A percentile compares a stretch with the other conserved stretches of the same genome.
Conservation (phyloP, 2,329 filamentous ascomycete genomes). For the Phialemoniopsis sp. region DNA sequence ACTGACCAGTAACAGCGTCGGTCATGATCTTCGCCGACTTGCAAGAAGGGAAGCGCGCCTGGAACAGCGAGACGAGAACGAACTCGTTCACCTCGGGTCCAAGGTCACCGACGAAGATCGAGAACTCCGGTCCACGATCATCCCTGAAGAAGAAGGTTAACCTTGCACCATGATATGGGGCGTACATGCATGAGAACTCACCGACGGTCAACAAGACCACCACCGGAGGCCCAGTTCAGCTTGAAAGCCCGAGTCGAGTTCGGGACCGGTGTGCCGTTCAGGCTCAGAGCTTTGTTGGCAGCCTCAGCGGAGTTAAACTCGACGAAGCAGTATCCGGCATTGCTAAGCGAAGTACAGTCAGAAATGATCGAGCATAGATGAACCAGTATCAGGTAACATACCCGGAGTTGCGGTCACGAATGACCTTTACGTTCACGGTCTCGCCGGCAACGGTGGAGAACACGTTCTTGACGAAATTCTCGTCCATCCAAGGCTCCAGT, state of each 20-base stretch:
- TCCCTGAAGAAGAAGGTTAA: slow-evolving; percentile 55
- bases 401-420: slow-evolving; percentile 97
- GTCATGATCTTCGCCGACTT: slow-evolving; percentile 99
- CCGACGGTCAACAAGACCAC: slow-evolving; percentile 91
- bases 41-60: slow-evolving; percentile 92
- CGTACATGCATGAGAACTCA: slow-evolving; percentile 34
- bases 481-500: slow-evolving; percentile 96
- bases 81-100: slow-evolving; percentile 99
- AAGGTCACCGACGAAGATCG: slow-evolving; percentile 96
- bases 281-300: slow-evolving; percentile 82
- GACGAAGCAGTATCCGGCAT: slow-evolving; percentile 98
- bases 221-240: slow-evolving; percentile 98
- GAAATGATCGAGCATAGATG: not conserved
- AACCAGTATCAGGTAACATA: slow-evolving; percentile 30
- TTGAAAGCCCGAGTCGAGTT: slow-evolving; percentile 96
- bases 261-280: slow-evolving; percentile 86
- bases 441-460: slow-evolving; percentile 86
- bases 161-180: not conserved
- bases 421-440: slow-evolving; percentile 97
- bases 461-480: slow-evolving; percentile 93
- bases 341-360: slow-evolving; percentile 48
- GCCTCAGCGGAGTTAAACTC: slow-evolving; percentile 82
- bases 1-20: slow-evolving; percentile 95
- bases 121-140: slow-evolving; percentile 92
- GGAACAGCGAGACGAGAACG: slow-evolving; percentile 94